Evolutionary conservation across 495 filamentous ascomycete genomes (phyloP), one percentile per base, ranked within the genome.

Genomic region (Podospora sp.): DNA sequence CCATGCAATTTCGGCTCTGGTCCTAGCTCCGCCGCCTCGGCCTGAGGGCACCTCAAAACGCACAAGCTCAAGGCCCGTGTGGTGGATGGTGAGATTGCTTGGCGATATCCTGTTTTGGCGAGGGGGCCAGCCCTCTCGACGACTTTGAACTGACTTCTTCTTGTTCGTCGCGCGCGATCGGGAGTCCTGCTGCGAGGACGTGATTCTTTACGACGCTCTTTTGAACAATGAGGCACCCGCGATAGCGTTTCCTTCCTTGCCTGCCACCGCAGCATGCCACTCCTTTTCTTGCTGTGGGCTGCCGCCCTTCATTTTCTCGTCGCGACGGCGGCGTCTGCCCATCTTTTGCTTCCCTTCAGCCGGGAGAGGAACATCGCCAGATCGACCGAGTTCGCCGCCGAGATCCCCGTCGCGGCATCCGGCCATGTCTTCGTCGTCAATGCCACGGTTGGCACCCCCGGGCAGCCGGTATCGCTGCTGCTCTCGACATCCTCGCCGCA

Each of bases 251-350:
- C 61, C 52, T 27, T 53, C 46, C 49, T 35, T 33, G 46, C 50
- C 61, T 63, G 61, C 46, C 22, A 59, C 49, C 66, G 66, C 66
- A 68, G 66, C 61, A 68, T 68, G 66, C 63, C 66, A 68, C 61
- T 68, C 61, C 60, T 68, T 68, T 64, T 63, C n/a, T 61, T 60
- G 57, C 61, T 68, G 65, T 57, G 65, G 65, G 60, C 58, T 49
- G 65, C 57, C 56, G 65, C 65, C 36, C 57, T 66, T 12, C 26
- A 29, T 27, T 51, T 63, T 29, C 66, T 68, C 51, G 63, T 68
- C 26, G 40, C 55, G 20, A 52, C 66, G n/a, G 36, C 36, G 33
- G 51, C 61, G n/a, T 64, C 22, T 22, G 60, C 60, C 53, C 66
- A 68, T 59, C 22, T 68, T 27, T 35, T 68, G 14, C 33, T 68